Percentiles rank a stretch among this genome's conserved stretches.
These are phyloP conservation scores for Neofusicoccum sp. DNA, from an alignment of 2,329 filamentous ascomycete genomes.

Conservation along the genomic window DNA sequence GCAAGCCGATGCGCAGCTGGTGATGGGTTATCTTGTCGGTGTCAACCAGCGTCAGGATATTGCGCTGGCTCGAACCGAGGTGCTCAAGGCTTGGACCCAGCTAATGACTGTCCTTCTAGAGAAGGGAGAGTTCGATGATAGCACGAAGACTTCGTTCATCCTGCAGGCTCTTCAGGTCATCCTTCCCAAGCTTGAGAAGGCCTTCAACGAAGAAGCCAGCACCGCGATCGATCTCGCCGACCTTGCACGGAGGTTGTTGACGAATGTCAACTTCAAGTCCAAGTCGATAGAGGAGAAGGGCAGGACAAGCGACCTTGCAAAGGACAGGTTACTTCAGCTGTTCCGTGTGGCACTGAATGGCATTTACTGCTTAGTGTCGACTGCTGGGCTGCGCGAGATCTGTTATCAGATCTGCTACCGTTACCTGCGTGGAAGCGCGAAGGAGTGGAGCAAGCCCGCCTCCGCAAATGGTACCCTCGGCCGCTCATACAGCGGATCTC, in stretches of 20 bases:
- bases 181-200: slow-evolving; percentile 79
- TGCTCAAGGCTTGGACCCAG: slow-evolving; percentile 81
- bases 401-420: slow-evolving; percentile 92
- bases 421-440: slow-evolving; percentile 70
- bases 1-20: slow-evolving; percentile 55
- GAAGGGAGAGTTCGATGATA: slow-evolving; percentile 73
- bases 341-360: slow-evolving; percentile 84
- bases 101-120: slow-evolving; percentile 80
- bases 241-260: slow-evolving; percentile 70
- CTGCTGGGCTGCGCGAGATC: slow-evolving; percentile 70
- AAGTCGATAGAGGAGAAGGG: slow-evolving; percentile 25
- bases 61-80: slow-evolving; percentile 56
- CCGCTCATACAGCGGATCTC: slow-evolving; percentile 20
- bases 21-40: neutral
- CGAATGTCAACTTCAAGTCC: slow-evolving; percentile 63
- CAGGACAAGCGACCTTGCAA: slow-evolving; percentile 64
- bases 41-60: slow-evolving; percentile 48
- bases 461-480: slow-evolving; percentile 36
- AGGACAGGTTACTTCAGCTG: slow-evolving; percentile 86
- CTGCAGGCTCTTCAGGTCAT: slow-evolving; percentile 84
- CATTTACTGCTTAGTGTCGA: slow-evolving; percentile 70
- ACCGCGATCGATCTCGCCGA: slow-evolving; percentile 75
- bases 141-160: slow-evolving; percentile 72
- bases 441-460: slow-evolving; percentile 29
- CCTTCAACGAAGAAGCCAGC: slow-evolving; percentile 65